Base-by-base conservation (phyloP, 805 yeast genomes). In the Danielia oregonensis region DNA sequence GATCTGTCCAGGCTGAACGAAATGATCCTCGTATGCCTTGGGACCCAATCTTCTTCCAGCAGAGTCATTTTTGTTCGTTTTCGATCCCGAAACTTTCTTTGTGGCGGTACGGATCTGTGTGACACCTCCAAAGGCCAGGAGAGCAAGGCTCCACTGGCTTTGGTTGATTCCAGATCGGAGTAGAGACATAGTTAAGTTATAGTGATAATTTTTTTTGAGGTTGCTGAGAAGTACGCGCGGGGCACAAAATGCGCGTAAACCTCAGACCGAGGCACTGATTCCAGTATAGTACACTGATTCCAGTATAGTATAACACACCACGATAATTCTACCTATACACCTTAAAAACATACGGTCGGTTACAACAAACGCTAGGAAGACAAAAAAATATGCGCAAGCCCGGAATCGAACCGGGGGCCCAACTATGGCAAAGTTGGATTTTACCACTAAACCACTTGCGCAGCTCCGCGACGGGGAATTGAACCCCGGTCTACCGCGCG, bases 11-110 rank as follows among this genome's bases (percentile, higher is more conserved):
- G 86, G 79, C 32, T 72, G 71, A 1, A 91, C 96, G 30, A 57
- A 65, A 54, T 76, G 70, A 26, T 93, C 88, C 52, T 91, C 96
- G 42, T 82, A 76, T 32, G 74, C 84, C 64, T 93, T 93, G 23
- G 94, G 84, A 17, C 98, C 98, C 33, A 93, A 67, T 55, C 97
- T 72, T 60, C 94, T 79, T 69, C 98, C 98, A 3, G 87, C 87
- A 11, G 98, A 89, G 59, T 89, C 96, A 57, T 83, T 82, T 78
- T 84, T 89, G 47, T 84, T 85, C 12, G 96, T 85, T 63, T 79
- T 85, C n/a, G 97, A 87, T 49, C 97, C 96, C 14, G 94, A 87
- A 6, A 93, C 96, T 57, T 80, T 83, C 63, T 93, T 93, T 11
- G 96, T 87, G 17, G 98, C 96, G 14, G 79, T 79, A 73, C 98